phyloP scores from a whole-genome alignment of 2,329 filamentous ascomycete genomes.

The Xylariaceae sp. region DNA sequence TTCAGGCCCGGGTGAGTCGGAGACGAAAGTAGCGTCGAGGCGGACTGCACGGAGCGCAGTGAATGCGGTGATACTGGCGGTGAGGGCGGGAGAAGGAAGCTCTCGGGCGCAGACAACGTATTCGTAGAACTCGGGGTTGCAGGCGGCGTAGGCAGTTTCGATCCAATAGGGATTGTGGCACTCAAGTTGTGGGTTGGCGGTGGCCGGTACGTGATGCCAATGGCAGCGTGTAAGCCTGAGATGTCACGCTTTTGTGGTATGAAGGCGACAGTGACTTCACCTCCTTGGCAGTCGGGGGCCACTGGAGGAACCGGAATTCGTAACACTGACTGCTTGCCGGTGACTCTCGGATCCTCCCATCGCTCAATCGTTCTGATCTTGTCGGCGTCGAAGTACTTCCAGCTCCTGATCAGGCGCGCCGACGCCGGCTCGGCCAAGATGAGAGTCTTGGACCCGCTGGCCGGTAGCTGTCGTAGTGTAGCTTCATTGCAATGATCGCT shows the following conservation, averaged over 20 bases:
- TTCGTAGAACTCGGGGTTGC: slow-evolving; percentile 34
- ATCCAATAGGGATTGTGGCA: slow-evolving; percentile 6
- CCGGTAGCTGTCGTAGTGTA: slow-evolving; percentile 66
- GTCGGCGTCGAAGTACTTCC: slow-evolving; percentile 66
- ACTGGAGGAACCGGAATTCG: slow-evolving; percentile 58
- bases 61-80: slow-evolving; percentile 43
- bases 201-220: slow-evolving; percentile 73
- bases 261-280: slow-evolving; percentile 73
- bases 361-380: slow-evolving; percentile 49
- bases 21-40: slow-evolving; percentile 38
- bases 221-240: slow-evolving; percentile 64
- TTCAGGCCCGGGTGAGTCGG: slow-evolving; percentile 20
- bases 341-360: slow-evolving; percentile 48
- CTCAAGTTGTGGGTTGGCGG: slow-evolving; percentile 42
- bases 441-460: slow-evolving; percentile 55
- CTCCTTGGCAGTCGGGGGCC: slow-evolving; percentile 54
- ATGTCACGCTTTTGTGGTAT: slow-evolving; percentile 64
- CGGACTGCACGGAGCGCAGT: slow-evolving; percentile 41
- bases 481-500: slow-evolving; percentile 72
- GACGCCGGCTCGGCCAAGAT: slow-evolving; percentile 68
- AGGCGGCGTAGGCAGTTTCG: slow-evolving; percentile 35
- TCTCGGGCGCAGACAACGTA: slow-evolving; percentile 14
- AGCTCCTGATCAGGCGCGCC: slow-evolving; percentile 65
- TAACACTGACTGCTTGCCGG: slow-evolving; percentile 39
- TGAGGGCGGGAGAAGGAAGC: slow-evolving; percentile 37